Conservation (phyloP, 768 basidiomycete genomes). For the Tephrocybe sp. region DNA sequence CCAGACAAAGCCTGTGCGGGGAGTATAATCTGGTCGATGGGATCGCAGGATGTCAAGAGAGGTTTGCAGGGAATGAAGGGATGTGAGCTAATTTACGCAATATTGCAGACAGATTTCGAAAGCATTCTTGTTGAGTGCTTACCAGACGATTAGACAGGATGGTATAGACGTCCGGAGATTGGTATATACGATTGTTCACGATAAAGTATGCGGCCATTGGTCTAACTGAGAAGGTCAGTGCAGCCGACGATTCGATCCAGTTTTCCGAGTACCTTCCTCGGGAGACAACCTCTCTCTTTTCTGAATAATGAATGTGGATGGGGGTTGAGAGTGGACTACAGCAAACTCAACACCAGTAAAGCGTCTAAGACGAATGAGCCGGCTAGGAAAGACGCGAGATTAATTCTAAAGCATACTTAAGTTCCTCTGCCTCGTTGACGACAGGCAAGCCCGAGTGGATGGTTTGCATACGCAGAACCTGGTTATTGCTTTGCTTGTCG, state of each 20-base stretch:
- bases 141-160: slow-evolving; percentile 85
- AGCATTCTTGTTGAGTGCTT: slow-evolving; percentile 18
- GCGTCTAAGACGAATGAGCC: slow-evolving; percentile 40
- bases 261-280: slow-evolving; percentile 60
- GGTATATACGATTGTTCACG: slow-evolving; percentile 87
- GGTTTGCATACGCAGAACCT: slow-evolving; percentile 91
- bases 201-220: slow-evolving; percentile 86
- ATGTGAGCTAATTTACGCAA: slow-evolving; percentile 62
- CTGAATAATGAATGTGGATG: slow-evolving; percentile 85
- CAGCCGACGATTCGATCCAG: slow-evolving; percentile 6
- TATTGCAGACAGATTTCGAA: neutral
- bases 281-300: slow-evolving; percentile 84
- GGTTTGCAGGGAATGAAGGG: slow-evolving; percentile 69
- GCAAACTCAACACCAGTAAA: slow-evolving; percentile 90
- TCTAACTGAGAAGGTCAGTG: slow-evolving; percentile 46
- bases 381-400: slow-evolving; percentile 1
- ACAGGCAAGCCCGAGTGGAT: slow-evolving; percentile 80
- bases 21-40: slow-evolving; percentile 80
- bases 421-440: slow-evolving; percentile 81
- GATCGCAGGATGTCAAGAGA: slow-evolving; percentile 74
- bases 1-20: slow-evolving; percentile 84
- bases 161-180: slow-evolving; percentile 82
- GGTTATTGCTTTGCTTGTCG: slow-evolving; percentile 92
- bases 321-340: slow-evolving; percentile 77
- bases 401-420: slow-evolving; percentile 53